These are phyloP conservation scores for Thalassiosira exigua DNA, from an alignment of 352 stramenopile species.

Conservation along the genomic window DNA sequence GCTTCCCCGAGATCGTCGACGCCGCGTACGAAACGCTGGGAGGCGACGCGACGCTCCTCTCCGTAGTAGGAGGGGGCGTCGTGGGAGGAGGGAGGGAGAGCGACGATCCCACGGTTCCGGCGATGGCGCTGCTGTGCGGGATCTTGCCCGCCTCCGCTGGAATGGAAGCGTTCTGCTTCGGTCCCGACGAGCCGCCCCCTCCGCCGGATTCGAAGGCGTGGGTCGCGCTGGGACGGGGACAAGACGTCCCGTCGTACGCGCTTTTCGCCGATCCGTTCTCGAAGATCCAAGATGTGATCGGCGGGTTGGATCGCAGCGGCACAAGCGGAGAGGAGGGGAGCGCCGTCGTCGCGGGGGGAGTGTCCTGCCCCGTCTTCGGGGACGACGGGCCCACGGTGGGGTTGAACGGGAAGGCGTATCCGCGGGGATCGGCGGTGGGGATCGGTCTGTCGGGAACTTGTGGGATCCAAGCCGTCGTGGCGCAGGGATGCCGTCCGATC, in stretches of 20 bases:
- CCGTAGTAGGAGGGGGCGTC: constrained; percentile 39
- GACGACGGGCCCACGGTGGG: constrained; percentile 29
- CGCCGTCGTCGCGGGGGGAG: constrained; percentile 35
- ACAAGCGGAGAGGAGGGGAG: background rate
- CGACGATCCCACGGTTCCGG: constrained; percentile 16
- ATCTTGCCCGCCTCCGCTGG: constrained; percentile 10
- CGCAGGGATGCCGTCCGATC: constrained; percentile 49
- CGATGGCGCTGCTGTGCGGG: constrained; percentile 31
- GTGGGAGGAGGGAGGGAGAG: constrained; percentile 26
- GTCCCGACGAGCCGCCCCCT: no score
- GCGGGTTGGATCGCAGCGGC: background rate
- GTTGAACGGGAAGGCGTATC: constrained; percentile 14
- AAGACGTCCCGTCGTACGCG: constrained; percentile 31
- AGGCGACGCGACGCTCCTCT: background rate
- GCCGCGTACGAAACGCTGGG: background rate
- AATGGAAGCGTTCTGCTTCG: constrained; percentile 24
- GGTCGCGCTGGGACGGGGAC: no score
- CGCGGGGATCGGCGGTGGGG: constrained; percentile 29
- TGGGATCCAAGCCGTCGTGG: constrained; percentile 32
- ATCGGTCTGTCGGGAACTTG: constrained; percentile 26
- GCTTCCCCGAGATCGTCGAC: constrained; percentile 4
- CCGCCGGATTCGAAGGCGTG: no score
- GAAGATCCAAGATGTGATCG: constrained; percentile 19
- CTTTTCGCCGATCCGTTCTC: constrained; percentile 42
- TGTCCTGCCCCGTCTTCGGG: constrained; percentile 14